Conservation (phyloP, 2,329 filamentous ascomycete genomes). For the Cladophialophora psammophila region DNA sequence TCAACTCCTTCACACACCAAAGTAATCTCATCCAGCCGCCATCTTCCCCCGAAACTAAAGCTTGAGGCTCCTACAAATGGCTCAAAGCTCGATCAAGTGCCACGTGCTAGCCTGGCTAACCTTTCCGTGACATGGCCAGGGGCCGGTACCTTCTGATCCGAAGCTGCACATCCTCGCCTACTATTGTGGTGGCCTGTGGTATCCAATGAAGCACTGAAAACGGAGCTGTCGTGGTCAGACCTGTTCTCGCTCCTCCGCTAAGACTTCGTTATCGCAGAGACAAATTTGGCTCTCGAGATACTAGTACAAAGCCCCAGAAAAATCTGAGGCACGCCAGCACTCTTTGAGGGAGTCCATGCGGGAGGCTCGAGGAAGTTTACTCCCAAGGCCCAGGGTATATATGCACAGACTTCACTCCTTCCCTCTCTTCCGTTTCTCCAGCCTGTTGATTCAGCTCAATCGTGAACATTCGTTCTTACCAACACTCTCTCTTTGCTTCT, state of each 20-base stretch:
- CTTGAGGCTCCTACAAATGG: not conserved
- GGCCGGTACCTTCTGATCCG: slow-evolving; percentile 12
- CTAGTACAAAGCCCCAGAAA: not conserved
- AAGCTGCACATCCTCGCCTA: slow-evolving; percentile 5
- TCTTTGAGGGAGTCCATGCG: not conserved
- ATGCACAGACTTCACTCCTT: slow-evolving; percentile 4
- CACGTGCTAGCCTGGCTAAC: not conserved
- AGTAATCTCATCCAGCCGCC: slow-evolving; percentile 18
- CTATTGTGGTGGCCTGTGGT: slow-evolving; percentile 2
- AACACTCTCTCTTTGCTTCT: slow-evolving; percentile 6
- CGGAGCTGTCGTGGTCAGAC: slow-evolving; percentile 5
- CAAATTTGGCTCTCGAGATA: not conserved
- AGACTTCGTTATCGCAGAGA: not conserved
- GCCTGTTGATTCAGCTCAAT: slow-evolving; percentile 21
- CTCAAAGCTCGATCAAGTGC: not conserved
- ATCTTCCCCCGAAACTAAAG: not conserved
- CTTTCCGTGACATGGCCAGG: slow-evolving; percentile 12
- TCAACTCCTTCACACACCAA: slow-evolving; percentile 30
- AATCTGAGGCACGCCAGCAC: not conserved
- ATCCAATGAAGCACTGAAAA: not conserved
- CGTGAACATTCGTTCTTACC: slow-evolving; percentile 11
- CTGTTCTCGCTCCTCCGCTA: not conserved
- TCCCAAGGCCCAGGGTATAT: slow-evolving; percentile 7
- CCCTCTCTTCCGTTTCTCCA: slow-evolving; percentile 6
- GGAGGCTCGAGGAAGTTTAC: not conserved